Evolutionary conservation across 2,329 filamentous ascomycete genomes (phyloP).

Genomic region (Aureobasidium sp.): DNA sequence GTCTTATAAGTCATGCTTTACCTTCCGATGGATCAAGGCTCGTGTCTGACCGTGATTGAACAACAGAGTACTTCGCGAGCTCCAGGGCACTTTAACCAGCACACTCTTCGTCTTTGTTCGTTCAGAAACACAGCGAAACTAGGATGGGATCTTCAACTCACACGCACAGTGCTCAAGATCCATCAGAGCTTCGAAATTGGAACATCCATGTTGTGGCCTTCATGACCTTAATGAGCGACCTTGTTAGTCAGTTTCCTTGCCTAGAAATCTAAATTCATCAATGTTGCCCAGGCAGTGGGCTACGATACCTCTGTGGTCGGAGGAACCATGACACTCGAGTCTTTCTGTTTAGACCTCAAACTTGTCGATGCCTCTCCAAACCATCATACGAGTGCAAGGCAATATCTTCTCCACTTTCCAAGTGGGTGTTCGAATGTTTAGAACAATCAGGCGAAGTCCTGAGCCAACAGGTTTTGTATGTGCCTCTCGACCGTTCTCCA

Average conservation of each 20-base stretch:
- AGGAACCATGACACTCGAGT: constrained; percentile 31
- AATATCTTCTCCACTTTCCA: constrained; percentile 32
- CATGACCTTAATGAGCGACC: constrained; percentile 38
- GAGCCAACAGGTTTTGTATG: too few relatives aligned
- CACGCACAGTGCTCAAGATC: constrained; percentile 34
- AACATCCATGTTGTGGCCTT: constrained; percentile 55
- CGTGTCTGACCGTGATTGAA: too few relatives aligned
- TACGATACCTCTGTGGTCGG: constrained; percentile 30
- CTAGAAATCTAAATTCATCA: not conserved
- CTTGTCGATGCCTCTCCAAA: constrained; percentile 25
- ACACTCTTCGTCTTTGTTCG: not conserved
- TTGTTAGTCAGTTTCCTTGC: constrained; percentile 21
- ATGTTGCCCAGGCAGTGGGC: constrained; percentile 13
- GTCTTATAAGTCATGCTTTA: too few relatives aligned
- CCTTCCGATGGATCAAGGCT: too few relatives aligned
- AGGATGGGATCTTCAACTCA: not conserved
- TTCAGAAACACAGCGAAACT: not conserved
- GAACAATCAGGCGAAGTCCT: too few relatives aligned
- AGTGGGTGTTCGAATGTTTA: too few relatives aligned
- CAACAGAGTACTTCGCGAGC: not conserved
- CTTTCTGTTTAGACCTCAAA: constrained; percentile 30
- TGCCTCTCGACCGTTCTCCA: too few relatives aligned
- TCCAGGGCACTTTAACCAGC: not conserved
- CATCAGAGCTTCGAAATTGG: constrained; percentile 60
- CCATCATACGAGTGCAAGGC: constrained; percentile 32